Evolutionary conservation across 2,329 filamentous ascomycete species (phyloP).

Genomic region (Alternaria brassicae): DNA sequence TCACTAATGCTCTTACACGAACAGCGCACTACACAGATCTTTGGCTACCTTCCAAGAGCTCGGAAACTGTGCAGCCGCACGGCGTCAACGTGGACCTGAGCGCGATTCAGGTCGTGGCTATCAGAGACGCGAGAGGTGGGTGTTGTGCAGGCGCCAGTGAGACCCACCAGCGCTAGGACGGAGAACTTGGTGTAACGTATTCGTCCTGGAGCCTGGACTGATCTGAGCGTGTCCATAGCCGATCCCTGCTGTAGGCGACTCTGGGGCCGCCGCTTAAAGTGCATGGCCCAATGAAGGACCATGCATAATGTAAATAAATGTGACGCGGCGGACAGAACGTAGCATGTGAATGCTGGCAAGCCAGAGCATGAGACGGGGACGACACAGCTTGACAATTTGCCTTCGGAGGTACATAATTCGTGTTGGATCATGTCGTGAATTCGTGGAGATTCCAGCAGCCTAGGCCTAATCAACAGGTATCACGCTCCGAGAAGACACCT

Average conservation of each 20-base stretch:
- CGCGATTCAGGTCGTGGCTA: constrained; percentile 14
- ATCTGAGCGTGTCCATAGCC: constrained; percentile 26
- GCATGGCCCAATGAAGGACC: constrained; percentile 21
- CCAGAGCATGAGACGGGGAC: neutral
- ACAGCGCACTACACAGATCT: constrained; percentile 10
- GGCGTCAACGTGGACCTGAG: constrained; percentile 4
- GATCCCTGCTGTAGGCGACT: constrained; percentile 28
- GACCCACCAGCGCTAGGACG: constrained; percentile 24
- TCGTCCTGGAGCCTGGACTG: constrained; percentile 22
- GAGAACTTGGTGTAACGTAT: constrained; percentile 29
- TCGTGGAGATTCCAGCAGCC: constrained; percentile 24
- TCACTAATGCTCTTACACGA: constrained; percentile 22
- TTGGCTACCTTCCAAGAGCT: constrained; percentile 19
- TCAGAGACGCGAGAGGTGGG: constrained; percentile 15
- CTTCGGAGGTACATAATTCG: neutral
- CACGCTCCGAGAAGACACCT: constrained; percentile 16
- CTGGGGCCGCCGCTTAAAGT: constrained; percentile 31
- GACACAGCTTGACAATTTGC: neutral
- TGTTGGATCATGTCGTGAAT: constrained; percentile 1
- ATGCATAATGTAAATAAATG: constrained; percentile 8
- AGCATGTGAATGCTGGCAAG: constrained; percentile 1
- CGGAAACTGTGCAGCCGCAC: constrained; percentile 3
- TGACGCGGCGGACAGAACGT: constrained; percentile 9
- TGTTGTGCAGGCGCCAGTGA: constrained; percentile 22
- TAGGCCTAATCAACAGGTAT: constrained; percentile 16